Base-by-base conservation (phyloP, 1,284 basidiomycete genomes). In the Porogramme epimiltina region DNA sequence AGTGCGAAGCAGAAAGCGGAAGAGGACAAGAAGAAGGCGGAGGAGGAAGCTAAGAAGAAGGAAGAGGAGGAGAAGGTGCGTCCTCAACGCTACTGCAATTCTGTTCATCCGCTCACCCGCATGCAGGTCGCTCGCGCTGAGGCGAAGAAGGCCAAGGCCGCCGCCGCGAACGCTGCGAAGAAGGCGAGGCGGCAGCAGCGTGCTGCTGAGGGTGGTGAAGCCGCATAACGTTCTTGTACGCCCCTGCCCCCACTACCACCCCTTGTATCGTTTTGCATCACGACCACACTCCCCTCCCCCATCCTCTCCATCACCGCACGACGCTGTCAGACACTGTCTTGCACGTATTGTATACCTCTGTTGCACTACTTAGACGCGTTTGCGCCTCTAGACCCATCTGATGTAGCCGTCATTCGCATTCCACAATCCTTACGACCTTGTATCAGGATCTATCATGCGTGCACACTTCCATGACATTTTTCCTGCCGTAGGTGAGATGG, bases 111-210 rank as follows among this genome's bases (percentile, higher is more conserved):
- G 24, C n/a, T 38, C 28, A 43, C 20, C 15, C 16, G 6, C 45
- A 48, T 39, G 40, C 48, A 87, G 80, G 74, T 66, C 49, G 88
- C 84, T 3, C 85, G 85, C 48, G 90, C 87, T 43, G 90, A 91
- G 46, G 89, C 89, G 19, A 91, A 91, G 74, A 93, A 91, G 71
- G 82, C 82, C 2, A 93, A 91, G 66, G 84, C 86, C 8, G 93
- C 89, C 3, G 87, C 86, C 45, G 91, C 90, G 3, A 92, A 89
- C 67, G 95, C 94, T 43, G 93, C 94, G 20, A 99, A 99, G 80
- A 98, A 98, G 80, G 93, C 92, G n/a, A 79, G 84, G 61, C 82
- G 87, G 61, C 83, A 84, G 20, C 78, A 77, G 34, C 70, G 73
- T 42, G 65, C 68, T 2, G 63, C 60, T 1, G 66, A 66, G 37